Percentiles rank a stretch among this genome's conserved stretches.
phyloP scores from a whole-genome alignment of 208 protist genomes.

The Trypanosomatidae sp. region DNA sequence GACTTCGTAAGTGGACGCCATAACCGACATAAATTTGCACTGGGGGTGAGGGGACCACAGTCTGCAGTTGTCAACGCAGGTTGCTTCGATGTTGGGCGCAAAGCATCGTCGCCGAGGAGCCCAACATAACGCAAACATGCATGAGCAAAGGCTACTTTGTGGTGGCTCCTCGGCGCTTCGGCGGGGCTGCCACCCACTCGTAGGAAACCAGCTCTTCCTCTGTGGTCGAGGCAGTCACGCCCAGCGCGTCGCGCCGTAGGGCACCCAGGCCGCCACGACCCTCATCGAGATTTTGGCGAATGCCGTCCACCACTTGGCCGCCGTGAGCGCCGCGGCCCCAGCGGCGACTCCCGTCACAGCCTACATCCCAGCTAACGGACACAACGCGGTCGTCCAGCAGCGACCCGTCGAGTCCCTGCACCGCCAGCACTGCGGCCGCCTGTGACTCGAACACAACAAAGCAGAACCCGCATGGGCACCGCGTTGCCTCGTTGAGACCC shows the following conservation, averaged over 20 bases:
- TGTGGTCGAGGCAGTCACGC: slow-evolving; percentile 40
- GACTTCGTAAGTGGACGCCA: not conserved
- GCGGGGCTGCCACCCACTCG: slow-evolving; percentile 56
- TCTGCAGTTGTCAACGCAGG: not conserved
- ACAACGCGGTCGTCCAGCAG: slow-evolving; percentile 85
- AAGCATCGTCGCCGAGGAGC: not conserved
- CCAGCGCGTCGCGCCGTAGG: slow-evolving; percentile 68
- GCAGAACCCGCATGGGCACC: slow-evolving; percentile 98
- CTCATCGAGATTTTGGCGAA: slow-evolving; percentile 90
- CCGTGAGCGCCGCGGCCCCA: slow-evolving; percentile 87
- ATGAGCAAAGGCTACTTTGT: not conserved
- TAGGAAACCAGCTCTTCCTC: slow-evolving; percentile 65
- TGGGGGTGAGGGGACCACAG: not conserved
- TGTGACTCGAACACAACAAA: slow-evolving; percentile 97
- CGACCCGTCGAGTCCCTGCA: slow-evolving; percentile 78
- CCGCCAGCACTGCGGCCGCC: slow-evolving; percentile 89
- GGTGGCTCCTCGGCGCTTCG: slow-evolving; percentile 17
- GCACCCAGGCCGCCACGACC: slow-evolving; percentile 91
- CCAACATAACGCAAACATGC: not conserved
- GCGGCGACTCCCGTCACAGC: slow-evolving; percentile 69
- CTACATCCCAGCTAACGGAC: slow-evolving; percentile 87
- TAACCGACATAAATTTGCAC: not conserved
- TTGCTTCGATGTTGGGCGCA: not conserved
- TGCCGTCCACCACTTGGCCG: slow-evolving; percentile 93
- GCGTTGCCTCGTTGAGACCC: slow-evolving; percentile 95